Evolutionary conservation across 805 yeast species (phyloP).

Genomic region (Henningerozyma blattae): DNA sequence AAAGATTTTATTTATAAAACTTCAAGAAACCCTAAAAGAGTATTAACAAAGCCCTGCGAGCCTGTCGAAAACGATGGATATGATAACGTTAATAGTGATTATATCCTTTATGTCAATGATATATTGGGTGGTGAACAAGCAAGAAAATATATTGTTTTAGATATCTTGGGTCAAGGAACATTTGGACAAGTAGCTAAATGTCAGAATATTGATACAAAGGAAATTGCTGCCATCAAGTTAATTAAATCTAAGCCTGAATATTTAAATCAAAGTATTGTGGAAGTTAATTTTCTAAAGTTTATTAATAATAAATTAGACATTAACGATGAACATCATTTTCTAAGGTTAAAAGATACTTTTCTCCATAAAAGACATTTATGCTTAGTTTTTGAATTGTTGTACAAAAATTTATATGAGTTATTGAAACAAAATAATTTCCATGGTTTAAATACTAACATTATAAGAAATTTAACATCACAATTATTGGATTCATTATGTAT

Average conservation of each 20-base stretch:
- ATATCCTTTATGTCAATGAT: slow-evolving; percentile 88
- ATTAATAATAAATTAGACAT: slow-evolving; percentile 62
- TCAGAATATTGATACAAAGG: slow-evolving; percentile 55
- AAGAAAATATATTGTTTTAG: slow-evolving; percentile 76
- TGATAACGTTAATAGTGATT: slow-evolving; percentile 84
- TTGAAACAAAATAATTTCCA: slow-evolving; percentile 88
- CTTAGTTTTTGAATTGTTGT: slow-evolving; percentile 78
- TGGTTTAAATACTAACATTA: slow-evolving; percentile 71
- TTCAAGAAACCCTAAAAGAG: slow-evolving; percentile 80
- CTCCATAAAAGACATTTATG: slow-evolving; percentile 88
- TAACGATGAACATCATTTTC: slow-evolving; percentile 56
- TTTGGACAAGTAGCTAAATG: slow-evolving; percentile 98
- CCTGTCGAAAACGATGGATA: slow-evolving; percentile 68
- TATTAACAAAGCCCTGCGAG: slow-evolving; percentile 83
- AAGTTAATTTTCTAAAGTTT: slow-evolving; percentile 74
- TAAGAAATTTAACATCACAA: slow-evolving; percentile 68
- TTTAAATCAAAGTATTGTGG: slow-evolving; percentile 81
- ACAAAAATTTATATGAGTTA: slow-evolving; percentile 80
- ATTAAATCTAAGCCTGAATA: slow-evolving; percentile 86
- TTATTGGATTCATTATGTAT: slow-evolving; percentile 69
- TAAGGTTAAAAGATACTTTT: slow-evolving; percentile 75
- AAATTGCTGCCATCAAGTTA: slow-evolving; percentile 86
- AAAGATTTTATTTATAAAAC: slow-evolving; percentile 74
- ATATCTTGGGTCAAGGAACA: slow-evolving; percentile 91
- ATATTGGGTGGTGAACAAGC: slow-evolving; percentile 62